Percentiles rank a stretch among this genome's conserved stretches.
Evolutionary conservation across 805 yeast genomes (phyloP).

Genomic region (Cyberlindnera mississippiensis): DNA sequence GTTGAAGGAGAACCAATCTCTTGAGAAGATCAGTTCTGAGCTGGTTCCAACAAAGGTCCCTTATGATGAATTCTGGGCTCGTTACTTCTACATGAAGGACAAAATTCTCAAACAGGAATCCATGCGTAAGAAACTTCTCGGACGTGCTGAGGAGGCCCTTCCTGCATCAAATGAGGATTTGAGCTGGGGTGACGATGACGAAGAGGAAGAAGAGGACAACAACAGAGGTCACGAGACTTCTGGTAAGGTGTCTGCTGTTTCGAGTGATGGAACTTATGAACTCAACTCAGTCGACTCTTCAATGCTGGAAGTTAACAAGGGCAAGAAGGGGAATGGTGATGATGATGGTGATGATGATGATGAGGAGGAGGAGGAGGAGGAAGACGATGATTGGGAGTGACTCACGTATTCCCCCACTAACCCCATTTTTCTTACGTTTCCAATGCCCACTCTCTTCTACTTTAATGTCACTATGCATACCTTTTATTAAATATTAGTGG

Average conservation of each 20-base stretch:
- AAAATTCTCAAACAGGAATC: slow-evolving; percentile 38
- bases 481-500: too few relatives aligned
- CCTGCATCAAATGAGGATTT: slow-evolving; percentile 11
- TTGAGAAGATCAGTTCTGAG: slow-evolving; percentile 44
- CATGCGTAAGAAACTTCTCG: slow-evolving; percentile 53
- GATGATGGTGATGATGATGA: slow-evolving; percentile 23
- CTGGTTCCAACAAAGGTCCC: slow-evolving; percentile 63
- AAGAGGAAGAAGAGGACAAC: slow-evolving; percentile 16
- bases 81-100: slow-evolving; percentile 55
- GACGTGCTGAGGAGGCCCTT: slow-evolving; percentile 5
- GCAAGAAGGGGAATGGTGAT: slow-evolving; percentile 5
- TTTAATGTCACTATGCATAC: neutral
- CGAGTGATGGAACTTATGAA: slow-evolving; percentile 38
- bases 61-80: slow-evolving; percentile 68
- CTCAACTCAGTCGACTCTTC: slow-evolving; percentile 36
- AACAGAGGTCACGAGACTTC: neutral
- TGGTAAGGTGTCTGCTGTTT: slow-evolving; percentile 24
- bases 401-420: neutral
- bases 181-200: slow-evolving; percentile 20
- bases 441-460: neutral
- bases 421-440: neutral
- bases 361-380: too few relatives aligned
- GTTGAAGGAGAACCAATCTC: slow-evolving; percentile 30
- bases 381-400: slow-evolving; percentile 64
- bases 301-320: slow-evolving; percentile 30